These are phyloP conservation scores for Cucurbita moschata DNA, from an alignment of 306 rosid species.

Conservation along the genomic window DNA sequence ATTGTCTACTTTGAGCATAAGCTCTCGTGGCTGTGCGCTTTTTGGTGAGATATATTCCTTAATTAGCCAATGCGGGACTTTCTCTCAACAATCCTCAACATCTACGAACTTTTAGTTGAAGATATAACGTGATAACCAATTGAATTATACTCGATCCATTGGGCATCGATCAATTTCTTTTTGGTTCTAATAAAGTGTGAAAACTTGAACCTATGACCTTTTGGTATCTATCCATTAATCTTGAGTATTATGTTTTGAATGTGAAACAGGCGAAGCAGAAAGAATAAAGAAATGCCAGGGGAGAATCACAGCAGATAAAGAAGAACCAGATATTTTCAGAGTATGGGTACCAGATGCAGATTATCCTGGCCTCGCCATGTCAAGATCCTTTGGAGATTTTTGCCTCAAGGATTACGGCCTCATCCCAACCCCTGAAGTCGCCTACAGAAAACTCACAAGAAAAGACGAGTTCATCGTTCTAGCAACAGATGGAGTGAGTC, in stretches of 20 bases:
- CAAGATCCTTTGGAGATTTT: slow-evolving; percentile 90
- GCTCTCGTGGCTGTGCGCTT: too few species aligned
- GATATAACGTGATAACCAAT: too few species aligned
- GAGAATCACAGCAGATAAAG: slow-evolving; percentile 51
- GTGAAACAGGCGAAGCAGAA: slow-evolving; percentile 61
- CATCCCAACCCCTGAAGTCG: slow-evolving; percentile 56
- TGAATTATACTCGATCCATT: neutral
- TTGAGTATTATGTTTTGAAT: neutral
- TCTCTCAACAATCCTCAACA: too few species aligned
- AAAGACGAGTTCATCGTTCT: slow-evolving; percentile 66
- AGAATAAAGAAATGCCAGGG: slow-evolving; percentile 58
- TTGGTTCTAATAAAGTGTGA: too few species aligned
- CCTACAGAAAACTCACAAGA: slow-evolving; percentile 37
- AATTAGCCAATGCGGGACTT: too few species aligned
- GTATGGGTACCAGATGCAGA: slow-evolving; percentile 93
- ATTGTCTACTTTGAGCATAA: too few species aligned
- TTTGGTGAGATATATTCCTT: too few species aligned
- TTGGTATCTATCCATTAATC: neutral
- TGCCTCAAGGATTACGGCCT: slow-evolving; percentile 89
- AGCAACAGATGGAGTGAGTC: slow-evolving; percentile 84
- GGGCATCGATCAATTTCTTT: neutral
- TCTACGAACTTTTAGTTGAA: too few species aligned
- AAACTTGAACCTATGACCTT: too few species aligned
- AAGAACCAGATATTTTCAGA: slow-evolving; percentile 69
- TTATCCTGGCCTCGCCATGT: slow-evolving; percentile 92